Evolutionary conservation across 192 early-diverging fungal species (phyloP).

Genomic region (Phycomyces nitens): DNA sequence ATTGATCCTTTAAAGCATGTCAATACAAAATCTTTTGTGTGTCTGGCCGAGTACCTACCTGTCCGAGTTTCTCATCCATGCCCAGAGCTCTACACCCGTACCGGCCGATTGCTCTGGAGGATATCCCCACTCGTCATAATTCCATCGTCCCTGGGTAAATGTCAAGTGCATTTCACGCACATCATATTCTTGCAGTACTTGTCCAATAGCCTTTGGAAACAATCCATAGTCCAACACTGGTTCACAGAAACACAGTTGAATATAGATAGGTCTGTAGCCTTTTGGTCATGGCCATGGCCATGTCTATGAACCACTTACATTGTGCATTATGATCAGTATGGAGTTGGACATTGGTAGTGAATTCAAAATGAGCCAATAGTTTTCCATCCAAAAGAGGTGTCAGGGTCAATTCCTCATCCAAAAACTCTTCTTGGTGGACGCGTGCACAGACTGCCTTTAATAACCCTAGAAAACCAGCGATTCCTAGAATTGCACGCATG

Average conservation of each 20-base stretch:
- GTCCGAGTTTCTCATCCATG: conserved; percentile 50
- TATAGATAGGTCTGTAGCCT: too few species aligned
- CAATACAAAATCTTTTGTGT: background rate
- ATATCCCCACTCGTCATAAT: conserved; percentile 75
- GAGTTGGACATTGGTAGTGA: conserved; percentile 46
- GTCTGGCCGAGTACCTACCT: conserved; percentile 2
- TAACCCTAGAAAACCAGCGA: background rate
- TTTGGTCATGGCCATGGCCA: too few species aligned
- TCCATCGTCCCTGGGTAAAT: conserved; percentile 90
- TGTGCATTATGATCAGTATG: conserved; percentile 8
- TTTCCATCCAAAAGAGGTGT: conserved; percentile 74
- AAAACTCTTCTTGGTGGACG: conserved; percentile 38
- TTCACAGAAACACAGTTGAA: too few species aligned
- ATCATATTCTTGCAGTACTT: conserved; percentile 70
- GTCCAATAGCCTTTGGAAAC: conserved; percentile 81
- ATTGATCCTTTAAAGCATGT: conserved; percentile 48
- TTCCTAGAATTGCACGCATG: background rate
- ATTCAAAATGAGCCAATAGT: conserved; percentile 79
- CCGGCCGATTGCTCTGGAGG: conserved; percentile 56
- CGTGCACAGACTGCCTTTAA: background rate
- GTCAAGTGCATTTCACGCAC: conserved; percentile 81
- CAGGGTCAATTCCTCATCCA: conserved; percentile 66
- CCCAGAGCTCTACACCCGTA: conserved; percentile 74
- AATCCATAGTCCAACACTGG: conserved; percentile 73
- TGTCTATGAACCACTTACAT: too few species aligned